These are phyloP conservation scores for Aspergillus haitiensis DNA, from an alignment of 495 filamentous ascomycete species.

Conservation along the genomic window DNA sequence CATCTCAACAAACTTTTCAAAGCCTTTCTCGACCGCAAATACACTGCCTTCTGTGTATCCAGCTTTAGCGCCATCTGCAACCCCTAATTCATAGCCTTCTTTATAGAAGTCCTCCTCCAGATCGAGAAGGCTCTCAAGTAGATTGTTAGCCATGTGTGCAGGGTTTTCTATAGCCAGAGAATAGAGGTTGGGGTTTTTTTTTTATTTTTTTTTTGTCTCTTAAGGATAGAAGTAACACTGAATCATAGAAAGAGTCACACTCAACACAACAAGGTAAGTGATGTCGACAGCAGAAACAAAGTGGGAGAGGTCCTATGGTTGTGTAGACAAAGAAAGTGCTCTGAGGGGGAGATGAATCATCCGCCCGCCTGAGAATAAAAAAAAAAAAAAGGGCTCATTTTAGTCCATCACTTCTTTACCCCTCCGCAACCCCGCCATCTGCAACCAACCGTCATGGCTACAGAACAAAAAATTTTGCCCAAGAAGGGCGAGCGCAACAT, in stretches of 20 bases:
- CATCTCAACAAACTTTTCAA: constrained; percentile 81
- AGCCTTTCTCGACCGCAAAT: constrained; percentile 90
- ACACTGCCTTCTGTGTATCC: constrained; percentile 85
- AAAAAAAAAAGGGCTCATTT: constrained; percentile 20
- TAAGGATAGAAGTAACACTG: too few species aligned
- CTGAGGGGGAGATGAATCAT: constrained; percentile 25
- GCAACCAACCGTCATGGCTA: constrained; percentile 31
- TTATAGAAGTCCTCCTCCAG: constrained; percentile 85
- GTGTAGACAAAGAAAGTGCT: constrained; percentile 1
- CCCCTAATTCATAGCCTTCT: constrained; percentile 76
- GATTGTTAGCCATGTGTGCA: constrained; percentile 47
- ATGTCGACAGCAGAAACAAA: constrained; percentile 1
- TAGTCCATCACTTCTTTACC: constrained; percentile 28
- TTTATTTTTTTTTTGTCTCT: too few species aligned
- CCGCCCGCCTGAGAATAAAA: constrained; percentile 7
- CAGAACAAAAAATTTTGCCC: constrained; percentile 41
- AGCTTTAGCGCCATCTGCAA: constrained; percentile 72
- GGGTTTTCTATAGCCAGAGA: neutral
- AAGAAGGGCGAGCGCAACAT: constrained; percentile 42
- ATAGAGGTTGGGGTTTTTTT: neutral
- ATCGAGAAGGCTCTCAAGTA: constrained; percentile 70
- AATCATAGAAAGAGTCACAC: too few species aligned
- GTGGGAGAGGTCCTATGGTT: neutral
- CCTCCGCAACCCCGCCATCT: constrained; percentile 33
- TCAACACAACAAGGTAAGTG: constrained; percentile 8